Base-by-base conservation (phyloP, 768 basidiomycete species). In the Russula sp. region DNA sequence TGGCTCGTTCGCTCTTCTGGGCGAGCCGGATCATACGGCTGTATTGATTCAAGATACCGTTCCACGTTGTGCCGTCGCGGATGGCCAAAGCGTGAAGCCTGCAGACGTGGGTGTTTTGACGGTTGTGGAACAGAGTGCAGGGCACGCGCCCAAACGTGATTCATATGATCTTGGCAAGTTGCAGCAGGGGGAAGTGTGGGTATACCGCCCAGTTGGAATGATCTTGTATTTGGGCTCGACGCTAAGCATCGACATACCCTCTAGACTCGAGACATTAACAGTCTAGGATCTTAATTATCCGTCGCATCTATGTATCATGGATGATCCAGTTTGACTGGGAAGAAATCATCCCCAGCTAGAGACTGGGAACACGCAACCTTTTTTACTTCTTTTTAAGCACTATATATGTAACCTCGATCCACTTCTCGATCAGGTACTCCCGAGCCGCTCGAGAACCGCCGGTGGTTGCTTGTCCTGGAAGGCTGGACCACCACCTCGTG, bases 391-490 rank as follows among this genome's bases (percentile, higher is more conserved):
- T 59, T 59, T 26, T 49, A 48, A 13, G 20, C 30, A 5, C 54
- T 7, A 77, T 46, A 65, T 84, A 85, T 2, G 71, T 72, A 2
- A 80, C 75, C 71, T 84, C 83, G 57, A 95, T 88, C 90, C 90
- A 95, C 70, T 80, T 81, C 77, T 88, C 90, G 32, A n/a, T n/a
- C n/a, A n/a, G 92, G 91, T 36, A 95, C 82, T 0, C 94, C 82
- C 73, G 46, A 97, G 73, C 64, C 91, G 81, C 5, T 90, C 88
- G 11, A 80, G 77, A 11, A 93, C 87, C 2, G 78, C 76, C 67
- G 82, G 81, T 22, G 80, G 77, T 70, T 96, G 93, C 66, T 89
- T 90, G 2, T 94, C 94, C 71, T 96, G 94, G n/a, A n/a, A n/a
- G n/a, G n/a, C n/a, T n/a, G n/a, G 0, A 96, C 87, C 66, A 89